Evolutionary conservation across 768 basidiomycete genomes (phyloP), one percentile per base, ranked within the genome.

Genomic region (Phylloporus sp.): DNA sequence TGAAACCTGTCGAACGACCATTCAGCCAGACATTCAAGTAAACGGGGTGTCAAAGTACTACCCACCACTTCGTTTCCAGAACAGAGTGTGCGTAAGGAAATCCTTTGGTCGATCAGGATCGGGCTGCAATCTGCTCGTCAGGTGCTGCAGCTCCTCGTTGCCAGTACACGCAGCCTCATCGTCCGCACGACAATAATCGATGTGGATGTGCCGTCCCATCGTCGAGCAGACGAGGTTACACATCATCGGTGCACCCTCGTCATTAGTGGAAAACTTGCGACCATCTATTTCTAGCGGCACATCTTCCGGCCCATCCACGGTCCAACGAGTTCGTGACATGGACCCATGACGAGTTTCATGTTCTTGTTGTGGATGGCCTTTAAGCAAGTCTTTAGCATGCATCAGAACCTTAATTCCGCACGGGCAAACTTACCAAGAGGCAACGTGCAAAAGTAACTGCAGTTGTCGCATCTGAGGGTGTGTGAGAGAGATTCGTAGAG

Each of bases 311-410:
- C 74, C 76, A 42, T 81, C 78, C 4, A 82, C 57, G 1, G 74
- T 67, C 82, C 82, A 84, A 33, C 69, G 68, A 0, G 78, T 76
- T 45, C 65, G 70, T 0, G 78, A 75, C 80, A 82, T 82, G 2
- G 79, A 81, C 6, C 81, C 82, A 46, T 84, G 81, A 14, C 69
- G 70, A 0, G 81, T 84, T 35, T 81, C 80, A 31, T 84, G 81
- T 36, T 80, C 77, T 50, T 74, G 70, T 46, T 83, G 80, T 1
- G 77, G 46, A 46, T 84, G 82, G 0, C 76, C 81, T 83, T 34
- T 18, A 7, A 39, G 9, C 3, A 7, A 14, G 14, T 17, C 1
- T 3, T 58, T 8, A 58, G 20, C 28, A 38, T 4, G 3, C 0
- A 2, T 8, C 10, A 9, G 4, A 9, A 9, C 26, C 2, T 5